Conservation (phyloP, 257 asterid species). For the Solanum ossicruentum region DNA sequence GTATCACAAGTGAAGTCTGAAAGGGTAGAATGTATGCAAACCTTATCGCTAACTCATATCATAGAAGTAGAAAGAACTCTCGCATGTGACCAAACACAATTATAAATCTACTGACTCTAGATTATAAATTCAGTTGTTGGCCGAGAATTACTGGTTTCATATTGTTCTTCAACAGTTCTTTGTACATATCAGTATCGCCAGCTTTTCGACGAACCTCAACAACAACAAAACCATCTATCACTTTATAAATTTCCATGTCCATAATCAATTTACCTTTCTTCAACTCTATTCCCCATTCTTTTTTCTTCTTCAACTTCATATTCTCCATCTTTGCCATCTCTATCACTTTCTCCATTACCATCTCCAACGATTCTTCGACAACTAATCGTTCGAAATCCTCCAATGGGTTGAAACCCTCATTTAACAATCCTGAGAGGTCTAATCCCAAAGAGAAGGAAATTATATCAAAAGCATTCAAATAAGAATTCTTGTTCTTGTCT, state of each 20-base stretch:
- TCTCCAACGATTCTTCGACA: slow-evolving; percentile 46
- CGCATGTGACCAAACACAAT: background rate
- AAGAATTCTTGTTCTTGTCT: slow-evolving; percentile 11
- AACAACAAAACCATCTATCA: slow-evolving; percentile 41
- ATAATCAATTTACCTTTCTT: slow-evolving; percentile 46
- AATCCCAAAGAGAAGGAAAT: slow-evolving; percentile 75
- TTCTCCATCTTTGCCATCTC: slow-evolving; percentile 37
- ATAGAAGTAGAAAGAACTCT: background rate
- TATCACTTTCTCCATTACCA: slow-evolving; percentile 32
- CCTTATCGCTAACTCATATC: too few relatives aligned
- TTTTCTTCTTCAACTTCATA: slow-evolving; percentile 20
- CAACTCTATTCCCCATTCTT: slow-evolving; percentile 45
- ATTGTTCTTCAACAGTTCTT: slow-evolving; percentile 30
- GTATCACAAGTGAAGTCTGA: too few relatives aligned
- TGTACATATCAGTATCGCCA: slow-evolving; percentile 38
- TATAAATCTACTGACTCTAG: background rate
- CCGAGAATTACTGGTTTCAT: slow-evolving; percentile 36
- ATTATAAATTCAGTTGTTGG: background rate
- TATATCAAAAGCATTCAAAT: slow-evolving; percentile 63
- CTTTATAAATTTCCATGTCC: slow-evolving; percentile 31
- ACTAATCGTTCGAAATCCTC: slow-evolving; percentile 42
- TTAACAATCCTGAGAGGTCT: slow-evolving; percentile 56
- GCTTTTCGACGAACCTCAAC: slow-evolving; percentile 45
- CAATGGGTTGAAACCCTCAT: slow-evolving; percentile 5
- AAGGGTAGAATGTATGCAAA: too few relatives aligned